Percentiles rank a stretch among this genome's conserved stretches.
phyloP scores from a whole-genome alignment of 805 yeast species.

The Ogataea sp. region DNA sequence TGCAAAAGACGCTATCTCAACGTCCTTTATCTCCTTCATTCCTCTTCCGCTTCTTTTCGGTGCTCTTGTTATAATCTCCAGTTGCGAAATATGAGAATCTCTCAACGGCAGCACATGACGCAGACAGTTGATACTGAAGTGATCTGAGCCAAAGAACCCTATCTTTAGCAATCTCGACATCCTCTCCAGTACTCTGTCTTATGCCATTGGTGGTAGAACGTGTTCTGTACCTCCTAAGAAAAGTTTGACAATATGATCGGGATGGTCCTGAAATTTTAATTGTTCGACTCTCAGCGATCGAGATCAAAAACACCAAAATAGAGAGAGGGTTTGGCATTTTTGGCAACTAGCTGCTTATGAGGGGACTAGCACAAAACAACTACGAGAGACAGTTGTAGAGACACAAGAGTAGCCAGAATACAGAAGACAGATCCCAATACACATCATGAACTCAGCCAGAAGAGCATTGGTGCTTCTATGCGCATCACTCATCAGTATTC shows the following conservation, averaged over 20 bases:
- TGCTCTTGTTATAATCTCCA: conserved; percentile 58
- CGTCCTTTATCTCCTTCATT: conserved; percentile 34
- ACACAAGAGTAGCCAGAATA: too few relatives aligned
- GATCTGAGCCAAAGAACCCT: conserved; percentile 76
- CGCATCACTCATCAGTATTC: conserved; percentile 23
- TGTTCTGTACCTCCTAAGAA: too few relatives aligned
- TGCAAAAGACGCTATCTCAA: conserved; percentile 45
- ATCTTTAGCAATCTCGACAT: conserved; percentile 19
- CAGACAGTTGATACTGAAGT: conserved; percentile 54
- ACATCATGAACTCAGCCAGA: conserved; percentile 3
- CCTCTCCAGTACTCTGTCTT: not conserved
- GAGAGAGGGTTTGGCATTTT: too few relatives aligned
- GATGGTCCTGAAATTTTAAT: too few relatives aligned
- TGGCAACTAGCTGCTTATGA: too few relatives aligned
- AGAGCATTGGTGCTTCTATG: conserved; percentile 12
- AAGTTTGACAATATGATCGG: too few relatives aligned
- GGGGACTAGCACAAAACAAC: too few relatives aligned
- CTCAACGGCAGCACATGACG: conserved; percentile 24
- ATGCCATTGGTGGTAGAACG: too few relatives aligned
- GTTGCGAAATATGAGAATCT: conserved; percentile 5
- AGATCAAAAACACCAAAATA: too few relatives aligned
- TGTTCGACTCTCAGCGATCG: too few relatives aligned
- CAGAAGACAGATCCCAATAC: too few relatives aligned
- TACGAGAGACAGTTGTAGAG: too few relatives aligned
- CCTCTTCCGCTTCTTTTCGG: conserved; percentile 62